These are phyloP conservation scores for Rhynchospora pubera DNA, from an alignment of 176 grass and related monocot species.

Conservation along the genomic window DNA sequence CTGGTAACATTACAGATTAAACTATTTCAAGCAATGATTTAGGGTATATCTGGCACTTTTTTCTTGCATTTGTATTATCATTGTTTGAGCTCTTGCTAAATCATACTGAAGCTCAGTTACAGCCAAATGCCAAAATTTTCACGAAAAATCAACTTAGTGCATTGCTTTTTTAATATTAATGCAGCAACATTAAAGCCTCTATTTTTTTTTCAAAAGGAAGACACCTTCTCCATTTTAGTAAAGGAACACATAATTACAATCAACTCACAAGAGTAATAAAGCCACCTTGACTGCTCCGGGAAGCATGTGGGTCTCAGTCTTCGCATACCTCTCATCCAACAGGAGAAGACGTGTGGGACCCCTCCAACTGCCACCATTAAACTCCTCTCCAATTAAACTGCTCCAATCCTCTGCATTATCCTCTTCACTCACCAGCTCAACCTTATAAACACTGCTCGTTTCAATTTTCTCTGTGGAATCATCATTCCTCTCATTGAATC, in stretches of 20 bases:
- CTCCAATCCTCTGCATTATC: slow-evolving; percentile 48
- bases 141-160: not conserved
- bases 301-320: slow-evolving; percentile 34
- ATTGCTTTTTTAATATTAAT: not conserved
- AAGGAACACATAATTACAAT: not conserved
- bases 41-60: not conserved
- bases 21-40: not conserved
- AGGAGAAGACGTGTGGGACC: slow-evolving; percentile 57
- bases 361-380: slow-evolving; percentile 38
- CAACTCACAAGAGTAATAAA: slow-evolving; percentile 21
- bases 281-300: slow-evolving; percentile 73
- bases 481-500: slow-evolving; percentile 23
- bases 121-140: not conserved
- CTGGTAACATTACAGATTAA: not conserved
- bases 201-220: not conserved
- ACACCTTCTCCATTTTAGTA: not conserved
- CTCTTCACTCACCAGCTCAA: slow-evolving; percentile 38
- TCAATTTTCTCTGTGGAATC: not conserved
- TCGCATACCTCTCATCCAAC: slow-evolving; percentile 63
- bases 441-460: slow-evolving; percentile 30
- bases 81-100: not conserved
- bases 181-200: not conserved
- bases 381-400: slow-evolving; percentile 48
- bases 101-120: not conserved
- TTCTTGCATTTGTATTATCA: not conserved